Percentiles rank a stretch among this genome's conserved stretches.
Conservation (phyloP, 306 rosid species). For the Trichosanthes cucumerina region DNA sequence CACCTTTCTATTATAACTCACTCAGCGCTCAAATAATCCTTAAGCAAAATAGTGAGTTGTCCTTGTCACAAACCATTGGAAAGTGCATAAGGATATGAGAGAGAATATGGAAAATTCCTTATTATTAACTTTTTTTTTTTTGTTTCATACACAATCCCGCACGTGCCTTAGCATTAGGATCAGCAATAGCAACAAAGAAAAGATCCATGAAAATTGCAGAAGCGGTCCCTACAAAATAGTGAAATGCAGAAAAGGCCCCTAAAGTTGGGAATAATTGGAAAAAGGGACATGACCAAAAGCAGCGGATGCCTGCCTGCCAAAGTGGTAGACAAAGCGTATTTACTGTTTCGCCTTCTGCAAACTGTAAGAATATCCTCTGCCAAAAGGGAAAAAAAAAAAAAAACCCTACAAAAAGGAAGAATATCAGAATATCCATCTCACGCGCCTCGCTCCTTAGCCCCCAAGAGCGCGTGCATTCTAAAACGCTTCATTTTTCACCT, state of each 20-base stretch:
- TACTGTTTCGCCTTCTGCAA: not conserved
- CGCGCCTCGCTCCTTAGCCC: not conserved
- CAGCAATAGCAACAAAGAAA: not conserved
- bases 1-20: no score
- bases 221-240: not conserved
- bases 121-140: no score
- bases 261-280: not conserved
- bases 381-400: not conserved
- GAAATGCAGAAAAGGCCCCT: not conserved
- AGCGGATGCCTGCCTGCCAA: not conserved
- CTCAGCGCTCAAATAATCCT: no score
- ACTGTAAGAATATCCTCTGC: constrained; percentile 5
- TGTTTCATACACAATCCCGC: not conserved
- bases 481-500: no score
- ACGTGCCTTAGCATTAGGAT: not conserved
- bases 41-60: not conserved
- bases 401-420: not conserved
- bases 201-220: not conserved
- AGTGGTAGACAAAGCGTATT: not conserved
- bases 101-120: not conserved
- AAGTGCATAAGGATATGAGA: not conserved
- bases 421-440: not conserved
- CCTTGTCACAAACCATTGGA: not conserved
- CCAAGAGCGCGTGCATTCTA: not conserved
- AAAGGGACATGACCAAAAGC: not conserved